These are phyloP conservation scores for Heteromeles arbutifolia DNA, from an alignment of 306 rosid genomes.

Conservation along the genomic window DNA sequence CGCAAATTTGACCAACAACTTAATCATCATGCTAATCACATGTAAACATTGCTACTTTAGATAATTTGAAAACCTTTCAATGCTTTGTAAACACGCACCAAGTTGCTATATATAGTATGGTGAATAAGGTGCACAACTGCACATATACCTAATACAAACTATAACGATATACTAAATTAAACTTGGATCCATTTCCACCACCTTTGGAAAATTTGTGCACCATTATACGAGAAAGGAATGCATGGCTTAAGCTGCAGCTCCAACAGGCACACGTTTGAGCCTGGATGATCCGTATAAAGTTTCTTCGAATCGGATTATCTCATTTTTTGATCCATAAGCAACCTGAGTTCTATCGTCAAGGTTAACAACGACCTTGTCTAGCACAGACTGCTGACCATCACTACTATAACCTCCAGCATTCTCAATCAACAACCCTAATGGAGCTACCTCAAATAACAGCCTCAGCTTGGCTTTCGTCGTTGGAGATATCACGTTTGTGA, in stretches of 20 bases:
- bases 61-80: background rate
- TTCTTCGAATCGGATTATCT: slow-evolving; percentile 88
- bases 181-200: slow-evolving; percentile 1
- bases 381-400: slow-evolving; percentile 78
- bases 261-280: slow-evolving; percentile 84
- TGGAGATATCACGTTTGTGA: slow-evolving; percentile 90
- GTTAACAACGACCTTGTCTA: slow-evolving; percentile 67
- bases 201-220: slow-evolving; percentile 2
- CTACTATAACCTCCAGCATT: slow-evolving; percentile 97
- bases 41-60: background rate
- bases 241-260: slow-evolving; percentile 61
- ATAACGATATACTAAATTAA: no score
- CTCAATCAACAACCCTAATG: slow-evolving; percentile 80
- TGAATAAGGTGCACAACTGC: background rate
- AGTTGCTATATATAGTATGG: background rate
- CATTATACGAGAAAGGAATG: background rate
- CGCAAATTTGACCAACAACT: background rate
- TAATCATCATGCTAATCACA: background rate
- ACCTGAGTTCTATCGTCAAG: slow-evolving; percentile 96
- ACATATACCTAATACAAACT: background rate
- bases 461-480: slow-evolving; percentile 88
- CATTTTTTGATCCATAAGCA: slow-evolving; percentile 93
- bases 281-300: slow-evolving; percentile 92
- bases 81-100: background rate
- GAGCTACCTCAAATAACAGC: slow-evolving; percentile 95